phyloP scores from a whole-genome alignment of 192 early-diverging fungal species.

The Podila horticola region DNA sequence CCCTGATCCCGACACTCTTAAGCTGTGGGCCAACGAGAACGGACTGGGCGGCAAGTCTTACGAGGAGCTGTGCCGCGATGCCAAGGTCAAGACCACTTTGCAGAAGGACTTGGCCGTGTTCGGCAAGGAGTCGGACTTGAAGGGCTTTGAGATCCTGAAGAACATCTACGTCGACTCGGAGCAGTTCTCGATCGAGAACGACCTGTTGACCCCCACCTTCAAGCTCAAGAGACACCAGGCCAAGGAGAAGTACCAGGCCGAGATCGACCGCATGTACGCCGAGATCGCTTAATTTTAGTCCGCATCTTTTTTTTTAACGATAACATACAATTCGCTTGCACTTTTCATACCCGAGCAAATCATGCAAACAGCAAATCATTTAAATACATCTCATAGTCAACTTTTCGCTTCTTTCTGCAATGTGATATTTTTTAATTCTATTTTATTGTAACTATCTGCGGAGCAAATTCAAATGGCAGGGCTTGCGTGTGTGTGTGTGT shows the following conservation, averaged over 20 bases:
- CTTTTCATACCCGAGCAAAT: too few species aligned
- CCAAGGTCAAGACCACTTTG: conserved; percentile 65
- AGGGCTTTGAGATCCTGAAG: conserved; percentile 89
- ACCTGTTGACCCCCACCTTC: conserved; percentile 84
- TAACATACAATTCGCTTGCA: too few species aligned
- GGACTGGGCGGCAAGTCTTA: conserved; percentile 42
- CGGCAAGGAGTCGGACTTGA: conserved; percentile 75
- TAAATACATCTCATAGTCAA: too few species aligned
- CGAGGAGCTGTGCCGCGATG: conserved; percentile 59
- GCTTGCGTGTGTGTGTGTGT: too few species aligned
- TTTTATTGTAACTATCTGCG: too few species aligned
- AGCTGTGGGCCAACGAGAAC: conserved; percentile 70
- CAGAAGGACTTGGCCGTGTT: conserved; percentile 62
- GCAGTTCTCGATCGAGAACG: conserved; percentile 83
- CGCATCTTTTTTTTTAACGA: too few species aligned
- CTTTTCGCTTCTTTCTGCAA: too few species aligned
- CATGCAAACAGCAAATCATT: too few species aligned
- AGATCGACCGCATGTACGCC: conserved; percentile 78
- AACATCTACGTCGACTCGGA: conserved; percentile 75
- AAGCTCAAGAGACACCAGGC: conserved; percentile 88
- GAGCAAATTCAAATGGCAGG: too few species aligned
- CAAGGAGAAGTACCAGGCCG: conserved; percentile 67
- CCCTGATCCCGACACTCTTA: conserved; percentile 76
- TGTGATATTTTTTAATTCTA: too few species aligned
- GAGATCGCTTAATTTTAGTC: conserved; percentile 18